Evolutionary conservation across 2,329 filamentous ascomycete species (phyloP).

Genomic region (Apiospora marii): DNA sequence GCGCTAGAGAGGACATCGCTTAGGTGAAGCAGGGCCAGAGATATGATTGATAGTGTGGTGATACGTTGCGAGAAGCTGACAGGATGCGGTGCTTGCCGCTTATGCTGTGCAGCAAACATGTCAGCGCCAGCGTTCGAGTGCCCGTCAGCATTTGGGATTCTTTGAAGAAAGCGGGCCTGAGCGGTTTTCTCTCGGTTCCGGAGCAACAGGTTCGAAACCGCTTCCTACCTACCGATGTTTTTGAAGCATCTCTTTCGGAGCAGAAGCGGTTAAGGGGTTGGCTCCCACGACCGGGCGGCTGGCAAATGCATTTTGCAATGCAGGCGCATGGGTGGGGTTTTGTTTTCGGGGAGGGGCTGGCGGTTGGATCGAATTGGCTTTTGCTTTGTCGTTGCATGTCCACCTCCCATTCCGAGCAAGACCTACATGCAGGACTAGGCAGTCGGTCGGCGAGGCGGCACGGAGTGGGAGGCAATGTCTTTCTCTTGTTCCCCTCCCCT

Average conservation of each 20-base stretch:
- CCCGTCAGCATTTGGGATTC: background rate
- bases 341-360: background rate
- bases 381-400: background rate
- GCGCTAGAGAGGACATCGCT: slow-evolving; percentile 1
- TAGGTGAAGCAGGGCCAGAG: background rate
- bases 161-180: background rate
- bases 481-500: background rate
- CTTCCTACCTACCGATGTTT: background rate
- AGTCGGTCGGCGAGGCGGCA: background rate
- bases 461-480: background rate
- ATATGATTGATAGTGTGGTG: background rate
- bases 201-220: no score
- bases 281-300: background rate
- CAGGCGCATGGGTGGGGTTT: background rate
- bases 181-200: background rate
- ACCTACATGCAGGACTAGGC: background rate
- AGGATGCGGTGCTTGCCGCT: background rate
- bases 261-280: background rate
- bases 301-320: background rate
- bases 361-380: background rate
- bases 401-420: background rate
- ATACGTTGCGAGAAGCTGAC: slow-evolving; percentile 18
- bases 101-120: background rate
- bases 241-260: background rate
- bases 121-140: background rate